phyloP scores from a whole-genome alignment of 257 asterid genomes.

The Handroanthus guayacan region DNA sequence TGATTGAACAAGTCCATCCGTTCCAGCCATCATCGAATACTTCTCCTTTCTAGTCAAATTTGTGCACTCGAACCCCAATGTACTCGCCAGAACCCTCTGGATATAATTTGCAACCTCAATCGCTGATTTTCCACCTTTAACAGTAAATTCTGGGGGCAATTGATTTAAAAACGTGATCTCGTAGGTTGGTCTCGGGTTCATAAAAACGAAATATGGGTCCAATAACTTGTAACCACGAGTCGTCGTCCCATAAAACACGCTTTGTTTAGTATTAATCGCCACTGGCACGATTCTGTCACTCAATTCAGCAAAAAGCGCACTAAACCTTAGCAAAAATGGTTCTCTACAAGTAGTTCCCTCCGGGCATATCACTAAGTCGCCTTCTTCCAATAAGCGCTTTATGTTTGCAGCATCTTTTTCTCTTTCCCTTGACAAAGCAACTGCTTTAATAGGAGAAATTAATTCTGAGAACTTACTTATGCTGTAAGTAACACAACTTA shows the following conservation, averaged over 20 bases:
- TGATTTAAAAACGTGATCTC: conserved; percentile 80
- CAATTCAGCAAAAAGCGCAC: conserved; percentile 88
- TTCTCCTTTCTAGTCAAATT: conserved; percentile 83
- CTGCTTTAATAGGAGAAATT: conserved; percentile 84
- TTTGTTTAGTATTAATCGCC: conserved; percentile 70
- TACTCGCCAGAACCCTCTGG: conserved; percentile 81
- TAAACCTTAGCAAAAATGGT: conserved; percentile 75
- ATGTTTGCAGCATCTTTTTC: conserved; percentile 82
- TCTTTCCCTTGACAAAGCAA: conserved; percentile 79
- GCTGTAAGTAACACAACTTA: conserved; percentile 88
- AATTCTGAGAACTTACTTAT: conserved; percentile 79
- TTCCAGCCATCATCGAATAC: conserved; percentile 84
- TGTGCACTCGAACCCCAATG: conserved; percentile 86
- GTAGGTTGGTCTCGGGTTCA: conserved; percentile 88
- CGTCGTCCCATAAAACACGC: conserved; percentile 83
- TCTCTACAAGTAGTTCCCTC: conserved; percentile 96
- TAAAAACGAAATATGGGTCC: conserved; percentile 88
- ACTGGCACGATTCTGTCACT: conserved; percentile 92
- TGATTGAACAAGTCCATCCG: conserved; percentile 64
- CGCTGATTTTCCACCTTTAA: conserved; percentile 69
- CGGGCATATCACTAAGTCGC: conserved; percentile 83
- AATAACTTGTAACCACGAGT: conserved; percentile 68
- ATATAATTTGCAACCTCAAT: conserved; percentile 86
- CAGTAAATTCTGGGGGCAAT: conserved; percentile 65
- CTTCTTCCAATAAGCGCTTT: conserved; percentile 66